Percentiles rank a stretch among this genome's conserved stretches.
These are phyloP conservation scores for Aspergillus biplanus DNA, from an alignment of 495 filamentous ascomycete species.

Conservation along the genomic window DNA sequence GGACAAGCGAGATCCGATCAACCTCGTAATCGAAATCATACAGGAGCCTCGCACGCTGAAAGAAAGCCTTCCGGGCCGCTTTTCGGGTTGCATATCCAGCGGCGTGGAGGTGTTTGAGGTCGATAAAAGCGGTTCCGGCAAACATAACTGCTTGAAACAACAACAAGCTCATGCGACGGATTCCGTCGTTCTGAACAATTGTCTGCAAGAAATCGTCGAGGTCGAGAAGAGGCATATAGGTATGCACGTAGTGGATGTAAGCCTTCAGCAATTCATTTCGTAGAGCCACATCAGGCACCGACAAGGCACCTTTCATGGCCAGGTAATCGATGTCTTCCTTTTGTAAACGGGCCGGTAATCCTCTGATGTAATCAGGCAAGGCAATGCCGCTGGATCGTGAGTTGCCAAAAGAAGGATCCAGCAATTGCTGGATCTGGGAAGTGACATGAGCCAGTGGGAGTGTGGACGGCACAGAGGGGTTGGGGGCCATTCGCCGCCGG, in stretches of 20 bases:
- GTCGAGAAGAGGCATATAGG: constrained; percentile 87
- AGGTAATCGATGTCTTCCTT: constrained; percentile 78
- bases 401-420: constrained; percentile 43
- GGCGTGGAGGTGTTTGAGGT: constrained; percentile 66
- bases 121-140: constrained; percentile 75
- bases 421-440: constrained; percentile 45
- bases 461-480: constrained; percentile 41
- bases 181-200: constrained; percentile 66
- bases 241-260: constrained; percentile 83
- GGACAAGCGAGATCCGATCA: constrained; percentile 80
- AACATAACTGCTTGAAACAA: constrained; percentile 86
- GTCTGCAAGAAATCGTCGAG: constrained; percentile 71
- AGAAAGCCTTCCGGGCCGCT: constrained; percentile 76
- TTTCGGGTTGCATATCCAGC: constrained; percentile 73
- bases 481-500: constrained; percentile 42
- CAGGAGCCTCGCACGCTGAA: constrained; percentile 72
- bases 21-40: constrained; percentile 89
- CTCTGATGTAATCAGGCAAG: constrained; percentile 73
- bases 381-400: constrained; percentile 33
- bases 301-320: constrained; percentile 72
- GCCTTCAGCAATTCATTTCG: constrained; percentile 74
- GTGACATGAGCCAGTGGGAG: constrained; percentile 43
- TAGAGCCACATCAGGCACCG: constrained; percentile 64
- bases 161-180: constrained; percentile 73
- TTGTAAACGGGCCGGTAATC: constrained; percentile 67